Conservation (phyloP, 176 grass and related monocot genomes). For the Chloris gayana region DNA sequence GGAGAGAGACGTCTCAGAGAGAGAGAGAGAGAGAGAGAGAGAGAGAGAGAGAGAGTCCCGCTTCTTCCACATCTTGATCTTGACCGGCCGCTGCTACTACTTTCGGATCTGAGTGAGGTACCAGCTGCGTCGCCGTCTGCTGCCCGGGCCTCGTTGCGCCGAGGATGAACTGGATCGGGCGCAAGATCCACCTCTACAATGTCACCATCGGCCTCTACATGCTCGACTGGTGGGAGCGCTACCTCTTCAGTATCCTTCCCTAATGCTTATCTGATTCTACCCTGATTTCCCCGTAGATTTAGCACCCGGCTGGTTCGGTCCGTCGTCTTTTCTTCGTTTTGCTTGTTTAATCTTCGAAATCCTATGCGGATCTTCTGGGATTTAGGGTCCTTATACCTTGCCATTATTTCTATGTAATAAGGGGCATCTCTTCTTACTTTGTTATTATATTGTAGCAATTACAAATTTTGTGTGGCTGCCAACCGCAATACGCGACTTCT, state of each 20-base stretch:
- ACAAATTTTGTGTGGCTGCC: too few species aligned
- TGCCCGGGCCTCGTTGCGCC: neutral
- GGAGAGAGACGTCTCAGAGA: too few species aligned
- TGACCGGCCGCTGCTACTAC: neutral
- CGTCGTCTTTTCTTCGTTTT: neutral
- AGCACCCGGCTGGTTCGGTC: neutral
- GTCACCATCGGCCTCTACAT: constrained; percentile 67
- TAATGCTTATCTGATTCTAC: neutral
- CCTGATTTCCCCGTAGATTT: constrained; percentile 10
- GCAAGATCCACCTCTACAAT: constrained; percentile 67
- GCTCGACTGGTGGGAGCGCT: constrained; percentile 70
- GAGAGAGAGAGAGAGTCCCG: too few species aligned
- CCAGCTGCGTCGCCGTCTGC: constrained; percentile 12
- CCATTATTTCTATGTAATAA: neutral
- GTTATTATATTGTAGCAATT: too few species aligned
- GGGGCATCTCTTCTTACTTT: neutral
- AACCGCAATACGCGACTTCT: too few species aligned
- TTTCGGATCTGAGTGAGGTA: constrained; percentile 43
- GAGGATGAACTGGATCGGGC: constrained; percentile 50
- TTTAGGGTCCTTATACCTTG: constrained; percentile 8
- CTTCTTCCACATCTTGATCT: neutral
- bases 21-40: too few species aligned
- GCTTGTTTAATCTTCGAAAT: constrained; percentile 17
- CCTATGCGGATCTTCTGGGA: neutral
- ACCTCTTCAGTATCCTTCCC: constrained; percentile 63